These are phyloP conservation scores for Phytopythium kandeliae DNA, from an alignment of 352 stramenopile species.

Conservation along the genomic window DNA sequence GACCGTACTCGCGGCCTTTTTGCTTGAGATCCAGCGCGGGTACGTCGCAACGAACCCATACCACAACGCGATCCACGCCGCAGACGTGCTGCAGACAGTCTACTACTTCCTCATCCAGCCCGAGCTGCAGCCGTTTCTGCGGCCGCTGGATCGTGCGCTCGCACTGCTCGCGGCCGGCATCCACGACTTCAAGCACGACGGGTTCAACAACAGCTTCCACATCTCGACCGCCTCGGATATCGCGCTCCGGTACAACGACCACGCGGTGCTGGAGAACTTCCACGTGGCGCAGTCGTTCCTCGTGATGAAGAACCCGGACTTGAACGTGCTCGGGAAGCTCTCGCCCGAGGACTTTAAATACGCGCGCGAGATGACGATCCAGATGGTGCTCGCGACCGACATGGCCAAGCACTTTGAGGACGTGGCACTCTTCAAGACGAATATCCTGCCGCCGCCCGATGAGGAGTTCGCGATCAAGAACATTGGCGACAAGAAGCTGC, in stretches of 20 bases:
- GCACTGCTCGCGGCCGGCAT: conserved; percentile 76
- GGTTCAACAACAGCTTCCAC: conserved; percentile 89
- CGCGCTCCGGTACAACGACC: conserved; percentile 86
- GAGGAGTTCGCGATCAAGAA: conserved; percentile 79
- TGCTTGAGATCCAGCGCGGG: conserved; percentile 78
- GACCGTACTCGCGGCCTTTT: conserved; percentile 58
- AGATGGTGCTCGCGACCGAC: conserved; percentile 88
- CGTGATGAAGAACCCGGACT: conserved; percentile 86
- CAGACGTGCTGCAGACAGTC: conserved; percentile 87
- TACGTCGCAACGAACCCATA: conserved; percentile 84
- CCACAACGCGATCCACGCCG: conserved; percentile 87
- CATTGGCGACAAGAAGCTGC: conserved; percentile 80
- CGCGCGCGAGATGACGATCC: conserved; percentile 83
- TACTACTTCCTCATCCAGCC: conserved; percentile 82
- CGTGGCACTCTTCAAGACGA: conserved; percentile 83
- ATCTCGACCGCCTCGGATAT: conserved; percentile 84
- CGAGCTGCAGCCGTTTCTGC: conserved; percentile 65
- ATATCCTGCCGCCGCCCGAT: conserved; percentile 59
- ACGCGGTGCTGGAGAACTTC: conserved; percentile 85
- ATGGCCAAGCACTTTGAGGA: conserved; percentile 90
- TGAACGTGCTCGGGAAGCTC: conserved; percentile 79
- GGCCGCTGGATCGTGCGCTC: conserved; percentile 66
- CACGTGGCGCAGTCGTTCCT: conserved; percentile 87
- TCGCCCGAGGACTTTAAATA: conserved; percentile 81
- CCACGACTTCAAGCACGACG: conserved; percentile 89